These are phyloP conservation scores for Ciborinia camelliae DNA, from an alignment of 2,329 filamentous ascomycete genomes.

Conservation along the genomic window DNA sequence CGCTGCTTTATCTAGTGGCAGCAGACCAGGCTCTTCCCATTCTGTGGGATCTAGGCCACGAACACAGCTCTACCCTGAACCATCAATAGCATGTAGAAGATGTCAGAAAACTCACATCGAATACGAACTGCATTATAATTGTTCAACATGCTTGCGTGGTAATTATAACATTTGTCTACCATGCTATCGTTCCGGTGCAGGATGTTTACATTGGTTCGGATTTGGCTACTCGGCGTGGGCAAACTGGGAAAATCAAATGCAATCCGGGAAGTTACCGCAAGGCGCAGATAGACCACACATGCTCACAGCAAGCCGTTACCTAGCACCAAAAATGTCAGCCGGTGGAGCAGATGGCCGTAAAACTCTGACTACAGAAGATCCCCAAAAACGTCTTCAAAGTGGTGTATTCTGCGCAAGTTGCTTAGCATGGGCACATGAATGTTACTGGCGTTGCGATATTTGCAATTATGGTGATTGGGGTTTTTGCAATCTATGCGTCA, in stretches of 20 bases:
- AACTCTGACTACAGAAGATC: constrained; percentile 64
- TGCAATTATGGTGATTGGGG: constrained; percentile 96
- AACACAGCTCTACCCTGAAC: constrained; percentile 59
- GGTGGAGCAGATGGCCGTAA: constrained; percentile 54
- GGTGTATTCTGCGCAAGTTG: constrained; percentile 85
- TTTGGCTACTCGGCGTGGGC: constrained; percentile 71
- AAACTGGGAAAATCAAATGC: constrained; percentile 57
- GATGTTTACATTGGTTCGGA: constrained; percentile 84
- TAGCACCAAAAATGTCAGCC: constrained; percentile 47
- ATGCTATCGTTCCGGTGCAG: constrained; percentile 74
- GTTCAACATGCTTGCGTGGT: constrained; percentile 64
- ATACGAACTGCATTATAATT: constrained; percentile 84
- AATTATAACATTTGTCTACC: constrained; percentile 74
- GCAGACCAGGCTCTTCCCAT: constrained; percentile 35
- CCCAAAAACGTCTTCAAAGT: constrained; percentile 63
- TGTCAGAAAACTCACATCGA: constrained; percentile 73
- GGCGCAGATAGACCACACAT: constrained; percentile 52
- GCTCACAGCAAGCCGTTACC: constrained; percentile 56
- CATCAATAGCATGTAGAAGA: constrained; percentile 67
- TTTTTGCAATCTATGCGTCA: constrained; percentile 85
- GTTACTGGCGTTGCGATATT: constrained; percentile 82
- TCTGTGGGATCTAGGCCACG: constrained; percentile 33
- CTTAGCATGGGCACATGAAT: constrained; percentile 68
- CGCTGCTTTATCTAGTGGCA: constrained; percentile 33
- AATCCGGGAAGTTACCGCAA: constrained; percentile 31